Percentiles rank a stretch among this genome's conserved stretches.
These are phyloP conservation scores for Pleurotus eryngii DNA, from an alignment of 768 basidiomycete genomes.

Conservation along the genomic window DNA sequence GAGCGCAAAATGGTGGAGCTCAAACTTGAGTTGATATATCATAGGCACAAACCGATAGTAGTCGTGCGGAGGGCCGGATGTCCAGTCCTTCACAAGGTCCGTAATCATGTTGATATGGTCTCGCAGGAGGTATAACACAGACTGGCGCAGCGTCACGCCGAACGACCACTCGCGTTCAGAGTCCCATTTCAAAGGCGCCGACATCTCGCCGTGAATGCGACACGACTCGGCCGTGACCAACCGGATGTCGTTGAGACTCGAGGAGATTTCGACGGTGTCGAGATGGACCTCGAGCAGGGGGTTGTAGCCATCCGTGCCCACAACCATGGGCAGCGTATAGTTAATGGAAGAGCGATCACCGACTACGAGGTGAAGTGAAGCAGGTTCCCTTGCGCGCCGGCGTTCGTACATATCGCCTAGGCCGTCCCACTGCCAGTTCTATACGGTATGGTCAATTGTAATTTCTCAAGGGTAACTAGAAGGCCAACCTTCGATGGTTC, in stretches of 20 bases:
- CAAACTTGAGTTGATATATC: constrained; percentile 66
- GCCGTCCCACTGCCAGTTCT: constrained; percentile 96
- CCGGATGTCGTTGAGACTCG: constrained; percentile 85
- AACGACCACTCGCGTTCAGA: constrained; percentile 76
- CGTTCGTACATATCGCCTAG: constrained; percentile 41
- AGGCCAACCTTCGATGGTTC: constrained; percentile 77
- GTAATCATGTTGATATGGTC: constrained; percentile 95
- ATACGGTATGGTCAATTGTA: not conserved
- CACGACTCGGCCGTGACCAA: constrained; percentile 77
- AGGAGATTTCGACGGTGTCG: constrained; percentile 71
- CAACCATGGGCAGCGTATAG: constrained; percentile 82
- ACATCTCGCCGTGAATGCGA: constrained; percentile 69
- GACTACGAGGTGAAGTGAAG: constrained; percentile 69
- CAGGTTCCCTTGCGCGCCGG: constrained; percentile 57
- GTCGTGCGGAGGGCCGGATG: constrained; percentile 74
- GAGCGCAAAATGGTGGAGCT: constrained; percentile 72
- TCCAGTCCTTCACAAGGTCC: constrained; percentile 93
- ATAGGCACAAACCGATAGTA: constrained; percentile 84
- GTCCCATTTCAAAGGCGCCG: constrained; percentile 82
- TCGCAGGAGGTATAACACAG: constrained; percentile 74
- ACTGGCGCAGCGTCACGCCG: constrained; percentile 65
- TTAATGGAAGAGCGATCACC: constrained; percentile 84
- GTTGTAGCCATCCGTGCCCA: constrained; percentile 71
- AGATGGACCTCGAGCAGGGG: constrained; percentile 79
- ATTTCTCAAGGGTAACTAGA: not conserved